phyloP scores from a whole-genome alignment of 371 early-diverging fungal genomes.

The Encephalitozoon romaleae region DNA sequence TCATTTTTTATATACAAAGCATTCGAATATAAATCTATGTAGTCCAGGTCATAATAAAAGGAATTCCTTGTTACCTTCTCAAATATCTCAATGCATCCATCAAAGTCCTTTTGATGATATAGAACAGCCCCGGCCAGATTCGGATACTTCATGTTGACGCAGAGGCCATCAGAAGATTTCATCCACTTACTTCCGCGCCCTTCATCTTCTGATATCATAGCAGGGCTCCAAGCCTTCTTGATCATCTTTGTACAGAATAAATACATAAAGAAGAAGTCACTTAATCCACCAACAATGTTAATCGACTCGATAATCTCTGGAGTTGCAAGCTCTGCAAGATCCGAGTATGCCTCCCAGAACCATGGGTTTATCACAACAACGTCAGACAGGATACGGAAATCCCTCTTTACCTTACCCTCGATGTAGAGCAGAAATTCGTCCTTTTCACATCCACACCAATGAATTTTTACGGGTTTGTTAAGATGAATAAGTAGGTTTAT shows the following conservation, averaged over 20 bases:
- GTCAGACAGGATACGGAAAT: constrained; percentile 23
- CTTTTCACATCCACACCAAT: background rate
- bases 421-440: constrained; percentile 40
- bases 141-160: constrained; percentile 9
- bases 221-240: background rate
- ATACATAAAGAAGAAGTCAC: constrained; percentile 36
- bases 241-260: constrained; percentile 41
- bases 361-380: constrained; percentile 26
- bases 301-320: constrained; percentile 9
- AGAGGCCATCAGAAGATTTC: background rate
- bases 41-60: constrained; percentile 69
- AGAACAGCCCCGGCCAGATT: constrained; percentile 44
- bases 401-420: constrained; percentile 27
- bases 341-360: constrained; percentile 56
- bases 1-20: constrained; percentile 70
- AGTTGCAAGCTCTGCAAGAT: constrained; percentile 36
- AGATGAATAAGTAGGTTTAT: constrained; percentile 27
- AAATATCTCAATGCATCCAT: constrained; percentile 40
- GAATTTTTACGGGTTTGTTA: background rate
- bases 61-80: constrained; percentile 15
- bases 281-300: constrained; percentile 16
- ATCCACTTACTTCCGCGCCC: background rate
- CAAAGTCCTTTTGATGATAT: constrained; percentile 42
- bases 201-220: background rate
- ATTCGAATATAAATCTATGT: constrained; percentile 76